Base-by-base conservation (phyloP, 2,329 filamentous ascomycete species). In the Malbranchea zuffiana region DNA sequence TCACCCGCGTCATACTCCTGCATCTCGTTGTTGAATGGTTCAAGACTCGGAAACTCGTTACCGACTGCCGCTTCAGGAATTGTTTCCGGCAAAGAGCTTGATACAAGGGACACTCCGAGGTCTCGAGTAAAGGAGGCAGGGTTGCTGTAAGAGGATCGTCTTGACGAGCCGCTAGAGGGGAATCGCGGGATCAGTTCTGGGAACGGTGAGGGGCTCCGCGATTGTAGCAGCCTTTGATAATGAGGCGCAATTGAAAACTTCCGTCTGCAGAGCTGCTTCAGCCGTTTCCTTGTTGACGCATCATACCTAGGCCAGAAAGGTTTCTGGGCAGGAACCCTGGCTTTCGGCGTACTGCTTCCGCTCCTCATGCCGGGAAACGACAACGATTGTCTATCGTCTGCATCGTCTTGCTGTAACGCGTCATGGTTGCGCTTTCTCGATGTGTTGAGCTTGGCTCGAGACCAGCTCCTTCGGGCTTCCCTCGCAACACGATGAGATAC, bases 401-500 rank as follows among this genome's bases (percentile, higher is more conserved):
- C n/a, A 27, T 13, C 28, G 13, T 17, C 4, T 23, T 24, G 18
- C 26, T 15, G 40, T 42, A 8, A 45, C 44, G 36, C 4, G 17
- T 13, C 16, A 3, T 25, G 27, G 20, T 6, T 17, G 3, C 25
- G 27, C 7, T 33, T 32, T 21, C 35, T 42, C 11, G 30, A 21
- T 20, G 60, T 50, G 12, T 56, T 47, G 32, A 48, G 46, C 24
- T 62, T 61, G 18, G 62, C 59, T 29, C 62, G 63, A 46, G 68
- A 66, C 75, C 75, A 80, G 3, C 68, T 74, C 49, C 67, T 69
- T 51, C 69, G 72, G 20, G 75, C 75, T 52, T 74, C 68, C 33
- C 73, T 66, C 3, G 74, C 72, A 23, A 80, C 74, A 39, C 74
- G 70, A 48, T 75, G 68, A 45, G 75, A 78, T 17, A 79, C 72